Evolutionary conservation across 768 basidiomycete species (phyloP), one percentile per base, ranked within the genome.

Genomic region (Steccherinum ochraceum): DNA sequence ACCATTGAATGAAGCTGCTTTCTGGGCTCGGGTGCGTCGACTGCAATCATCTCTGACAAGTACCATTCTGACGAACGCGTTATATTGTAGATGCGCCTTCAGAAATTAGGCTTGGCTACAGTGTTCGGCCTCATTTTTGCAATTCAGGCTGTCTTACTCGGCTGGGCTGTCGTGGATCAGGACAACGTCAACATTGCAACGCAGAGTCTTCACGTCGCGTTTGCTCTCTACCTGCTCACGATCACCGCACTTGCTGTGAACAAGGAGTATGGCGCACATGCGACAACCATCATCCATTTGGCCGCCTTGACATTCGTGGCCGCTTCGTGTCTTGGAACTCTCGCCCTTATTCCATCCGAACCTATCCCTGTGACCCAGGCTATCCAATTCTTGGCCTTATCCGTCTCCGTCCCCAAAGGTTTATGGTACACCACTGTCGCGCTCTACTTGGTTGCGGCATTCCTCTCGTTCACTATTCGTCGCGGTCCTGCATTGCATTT

Each of bases 401-500:
- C 41, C 5, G 21, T 19, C 21, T 10, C 25, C 45, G 58, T 54
- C 56, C 64, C 55, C 21, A 42, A 50, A 12, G 58, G 42, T 5
- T 59, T 84, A 4, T 86, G 82, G 80, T 79, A 80, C 48, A 64
- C 73, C 2, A 68, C 74, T 7, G 60, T 85, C 13, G 70, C 58
- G 4, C 61, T 85, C 18, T 86, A 84, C 57, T 61, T 67, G 21
- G 30, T 78, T 16, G 67, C 74, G 2, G 70, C 69, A 50, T 51
- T 69, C 27, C 45, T 84, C n/a, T 64, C 69, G 16, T 62, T 71
- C 47, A 71, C 68, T 4, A 84, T 83, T 1, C 86, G 86, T 2
- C 72, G 77, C 30, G 92, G 92, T 0, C 93, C 93, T 0, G 68
- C 73, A 7, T 70, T 94, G 4, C 79, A 90, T 61, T 89, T 80